Base-by-base conservation (phyloP, 2,329 filamentous ascomycete genomes). In the Fusarium sp. region DNA sequence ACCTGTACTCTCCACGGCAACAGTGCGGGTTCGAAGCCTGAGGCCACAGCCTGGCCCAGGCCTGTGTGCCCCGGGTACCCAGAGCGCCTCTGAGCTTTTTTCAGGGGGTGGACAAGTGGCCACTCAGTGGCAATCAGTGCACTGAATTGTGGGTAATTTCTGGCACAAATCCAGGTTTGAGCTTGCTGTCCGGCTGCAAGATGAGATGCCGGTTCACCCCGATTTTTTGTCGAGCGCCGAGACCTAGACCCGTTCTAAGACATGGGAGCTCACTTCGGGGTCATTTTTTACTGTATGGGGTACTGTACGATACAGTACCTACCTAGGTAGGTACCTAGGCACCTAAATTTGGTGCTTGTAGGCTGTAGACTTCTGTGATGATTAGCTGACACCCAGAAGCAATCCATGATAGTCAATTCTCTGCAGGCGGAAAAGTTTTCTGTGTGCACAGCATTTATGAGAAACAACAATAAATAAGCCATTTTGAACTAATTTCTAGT, bases 151-250 rank as follows among this genome's bases (percentile, higher is more conserved):
- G 75, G 75, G 56, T 56, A 72, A 24, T 41, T 18, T 32, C 61
- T 58, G 54, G 66, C 45, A 68, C 70, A 68, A 77, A 76, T 72
- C 75, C 72, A 54, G 68, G 66, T 60, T 66, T 60, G 59, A 65
- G 50, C 65, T 57, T 55, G 73, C 63, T 75, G 69, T 62, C 76
- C 70, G 73, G 75, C 76, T 77, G 76, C 76, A 63, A 78, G 77
- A 78, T 77, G 73, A 79, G 75, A 77, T 79, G 74, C 79, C 80
- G 80, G 80, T 81, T 82, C 80, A 75, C 77, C 78, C 80, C 80
- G 80, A 82, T 74, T 74, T 75, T 78, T 78, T 74, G 73, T 75
- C 77, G 78, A 75, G 70, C 77, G 76, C 78, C 78, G 78, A 76
- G 75, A 77, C 77, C 77, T 75, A 71, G 74, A 75, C 77, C 77